Base-by-base conservation (phyloP, 2,329 filamentous ascomycete species). In the Chaetomiaceae sp. region DNA sequence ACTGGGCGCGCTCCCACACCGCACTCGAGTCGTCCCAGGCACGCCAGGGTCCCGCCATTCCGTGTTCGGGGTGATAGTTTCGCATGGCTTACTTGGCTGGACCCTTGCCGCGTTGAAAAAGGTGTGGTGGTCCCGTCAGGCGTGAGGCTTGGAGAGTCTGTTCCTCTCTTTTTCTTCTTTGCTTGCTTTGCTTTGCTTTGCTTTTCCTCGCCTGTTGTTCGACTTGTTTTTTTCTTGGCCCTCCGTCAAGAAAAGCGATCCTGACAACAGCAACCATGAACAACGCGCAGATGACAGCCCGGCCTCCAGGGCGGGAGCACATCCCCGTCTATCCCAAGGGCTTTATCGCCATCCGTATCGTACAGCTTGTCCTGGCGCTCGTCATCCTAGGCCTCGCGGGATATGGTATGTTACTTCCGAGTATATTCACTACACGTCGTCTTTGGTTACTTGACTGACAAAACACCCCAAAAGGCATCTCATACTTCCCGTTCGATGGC, bases 381-480 rank as follows among this genome's bases (percentile, higher is more conserved):
- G 55, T 75, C 32, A 66, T 75, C 25, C 64, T 81, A 2, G 77
- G 71, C 13, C 67, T 82, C 32, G 66, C 68, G 20, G 75, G 71
- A 7, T 81, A 76, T 57, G 70, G 73, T 9, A 65, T 38, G 45
- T 68, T 41, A n/a, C n/a, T n/a, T n/a, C n/a, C n/a, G n/a, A n/a
- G n/a, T n/a, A n/a, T n/a, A 10, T 59, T 4, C 6, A 66, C 4
- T 3, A 7, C 11, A 13, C 4, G 14, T 16, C 8, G 16, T 27
- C 3, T 21, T 23, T 11, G 1, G 7, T 16, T 5, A 30, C 41
- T 18, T 5, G 27, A 40, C 45, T 45, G n/a, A 51, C 32, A 20
- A n/a, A n/a, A n/a, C n/a, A n/a, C n/a, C 20, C 5, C 11, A 14
- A 14, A 30, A 55, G 53, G 9, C 20, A 18, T 56, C 36, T 20